A percentile compares a stretch with the other conserved stretches of the same genome.
Conservation (phyloP, 306 rosid species). For the Lagenaria siceraria region DNA sequence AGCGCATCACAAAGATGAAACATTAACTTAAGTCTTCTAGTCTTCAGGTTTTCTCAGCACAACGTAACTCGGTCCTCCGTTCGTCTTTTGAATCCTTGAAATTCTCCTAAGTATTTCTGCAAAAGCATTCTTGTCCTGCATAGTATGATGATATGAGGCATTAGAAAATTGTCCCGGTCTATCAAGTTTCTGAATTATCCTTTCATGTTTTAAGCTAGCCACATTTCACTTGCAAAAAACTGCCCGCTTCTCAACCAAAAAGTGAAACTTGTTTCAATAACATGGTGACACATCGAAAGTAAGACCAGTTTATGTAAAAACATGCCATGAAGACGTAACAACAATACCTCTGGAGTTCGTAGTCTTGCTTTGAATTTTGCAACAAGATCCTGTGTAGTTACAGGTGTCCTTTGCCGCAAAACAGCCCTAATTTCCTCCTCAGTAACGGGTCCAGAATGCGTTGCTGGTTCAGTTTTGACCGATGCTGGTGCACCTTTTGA, state of each 20-base stretch:
- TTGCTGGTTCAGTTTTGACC: conserved; percentile 23
- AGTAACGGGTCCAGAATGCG: conserved; percentile 65
- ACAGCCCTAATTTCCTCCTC: conserved; percentile 92
- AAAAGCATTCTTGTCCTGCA: conserved; percentile 88
- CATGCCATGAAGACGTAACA: conserved; percentile 7
- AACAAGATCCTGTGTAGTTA: conserved; percentile 89
- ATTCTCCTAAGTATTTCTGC: conserved; percentile 78
- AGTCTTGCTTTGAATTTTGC: conserved; percentile 78
- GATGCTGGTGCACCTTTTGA: conserved; percentile 37
- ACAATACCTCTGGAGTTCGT: conserved; percentile 44
- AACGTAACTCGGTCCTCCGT: conserved; percentile 57
- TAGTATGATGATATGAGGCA: not conserved
- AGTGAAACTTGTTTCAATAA: not conserved
- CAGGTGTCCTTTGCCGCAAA: conserved; percentile 62
- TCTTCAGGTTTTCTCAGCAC: conserved; percentile 39
- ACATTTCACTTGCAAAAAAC: not conserved
- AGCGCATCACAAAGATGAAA: not conserved
- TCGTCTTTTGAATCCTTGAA: conserved; percentile 76
- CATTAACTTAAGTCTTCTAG: not conserved
- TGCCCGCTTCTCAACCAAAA: not conserved
- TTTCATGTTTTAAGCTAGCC: not conserved
- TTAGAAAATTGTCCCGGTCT: not conserved
- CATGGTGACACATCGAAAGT: not conserved
- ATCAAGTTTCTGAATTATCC: not conserved
- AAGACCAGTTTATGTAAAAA: not conserved